These are phyloP conservation scores for Eucalyptus virginea DNA, from an alignment of 345 rosid species.

Conservation along the genomic window DNA sequence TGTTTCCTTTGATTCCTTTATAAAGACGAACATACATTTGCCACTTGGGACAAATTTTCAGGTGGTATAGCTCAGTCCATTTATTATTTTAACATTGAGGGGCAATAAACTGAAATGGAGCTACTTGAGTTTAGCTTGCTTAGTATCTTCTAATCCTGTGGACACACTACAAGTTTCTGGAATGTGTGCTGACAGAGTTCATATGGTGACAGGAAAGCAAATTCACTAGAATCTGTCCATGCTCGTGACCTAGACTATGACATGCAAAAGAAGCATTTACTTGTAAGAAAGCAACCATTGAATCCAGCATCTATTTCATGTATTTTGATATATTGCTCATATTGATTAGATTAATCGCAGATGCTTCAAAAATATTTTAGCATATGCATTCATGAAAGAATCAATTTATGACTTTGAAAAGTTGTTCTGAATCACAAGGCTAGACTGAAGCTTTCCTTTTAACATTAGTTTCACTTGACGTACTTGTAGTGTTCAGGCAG, in stretches of 20 bases:
- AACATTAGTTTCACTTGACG: background rate
- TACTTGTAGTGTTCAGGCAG: background rate
- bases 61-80: background rate
- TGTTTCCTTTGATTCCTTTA: background rate
- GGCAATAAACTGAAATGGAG: background rate
- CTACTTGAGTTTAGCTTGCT: background rate
- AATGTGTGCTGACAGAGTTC: background rate
- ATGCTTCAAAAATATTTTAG: background rate
- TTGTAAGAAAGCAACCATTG: conserved; percentile 31
- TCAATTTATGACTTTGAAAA: background rate
- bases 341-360: background rate
- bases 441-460: background rate
- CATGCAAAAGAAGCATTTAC: conserved; percentile 48
- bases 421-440: background rate
- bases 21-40: background rate
- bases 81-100: background rate
- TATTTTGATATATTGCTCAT: background rate
- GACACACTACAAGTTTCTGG: background rate
- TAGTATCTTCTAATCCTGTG: background rate
- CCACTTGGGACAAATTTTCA: background rate
- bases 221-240: conserved; percentile 54
- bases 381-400: background rate
- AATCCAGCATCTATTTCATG: background rate
- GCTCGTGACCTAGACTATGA: conserved; percentile 56
- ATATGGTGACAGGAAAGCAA: conserved; percentile 45